Evolutionary conservation across 495 filamentous ascomycete genomes (phyloP).

Genomic region (Penicillium daleae): DNA sequence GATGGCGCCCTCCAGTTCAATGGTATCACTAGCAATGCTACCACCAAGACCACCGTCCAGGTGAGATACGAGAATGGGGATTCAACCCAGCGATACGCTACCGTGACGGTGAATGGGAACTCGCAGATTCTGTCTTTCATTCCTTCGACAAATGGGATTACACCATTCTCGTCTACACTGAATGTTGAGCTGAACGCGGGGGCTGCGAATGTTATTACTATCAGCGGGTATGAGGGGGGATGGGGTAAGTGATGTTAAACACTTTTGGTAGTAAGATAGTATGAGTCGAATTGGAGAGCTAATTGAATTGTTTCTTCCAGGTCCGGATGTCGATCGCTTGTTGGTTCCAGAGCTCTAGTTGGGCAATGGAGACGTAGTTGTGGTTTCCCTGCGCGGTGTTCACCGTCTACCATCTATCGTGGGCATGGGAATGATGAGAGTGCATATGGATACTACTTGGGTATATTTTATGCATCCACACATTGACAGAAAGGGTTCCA

Average conservation of each 20-base stretch:
- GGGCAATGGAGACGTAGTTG: neutral
- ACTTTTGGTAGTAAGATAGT: neutral
- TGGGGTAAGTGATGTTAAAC: conserved; percentile 6
- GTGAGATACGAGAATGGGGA: conserved; percentile 5
- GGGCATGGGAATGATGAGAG: neutral
- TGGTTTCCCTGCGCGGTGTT: neutral
- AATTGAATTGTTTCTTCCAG: neutral
- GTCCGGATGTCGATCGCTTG: conserved; percentile 1
- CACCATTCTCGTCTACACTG: conserved; percentile 1
- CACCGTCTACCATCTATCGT: neutral
- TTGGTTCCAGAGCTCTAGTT: conserved; percentile 1
- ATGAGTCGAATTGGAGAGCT: neutral
- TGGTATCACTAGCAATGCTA: neutral
- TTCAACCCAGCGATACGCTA: neutral
- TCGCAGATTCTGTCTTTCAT: neutral
- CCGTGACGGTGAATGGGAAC: neutral
- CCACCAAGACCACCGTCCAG: neutral
- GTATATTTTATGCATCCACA: neutral
- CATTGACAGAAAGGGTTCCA: too few species aligned
- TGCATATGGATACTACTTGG: neutral
- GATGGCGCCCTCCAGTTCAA: neutral
- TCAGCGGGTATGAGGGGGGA: neutral
- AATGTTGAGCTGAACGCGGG: conserved; percentile 1
- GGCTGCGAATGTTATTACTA: neutral
- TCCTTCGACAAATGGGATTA: conserved; percentile 1